Percentiles rank a stretch among this genome's conserved stretches.
Evolutionary conservation across 257 asterid genomes (phyloP).

Genomic region (Rehmannia glutinosa): DNA sequence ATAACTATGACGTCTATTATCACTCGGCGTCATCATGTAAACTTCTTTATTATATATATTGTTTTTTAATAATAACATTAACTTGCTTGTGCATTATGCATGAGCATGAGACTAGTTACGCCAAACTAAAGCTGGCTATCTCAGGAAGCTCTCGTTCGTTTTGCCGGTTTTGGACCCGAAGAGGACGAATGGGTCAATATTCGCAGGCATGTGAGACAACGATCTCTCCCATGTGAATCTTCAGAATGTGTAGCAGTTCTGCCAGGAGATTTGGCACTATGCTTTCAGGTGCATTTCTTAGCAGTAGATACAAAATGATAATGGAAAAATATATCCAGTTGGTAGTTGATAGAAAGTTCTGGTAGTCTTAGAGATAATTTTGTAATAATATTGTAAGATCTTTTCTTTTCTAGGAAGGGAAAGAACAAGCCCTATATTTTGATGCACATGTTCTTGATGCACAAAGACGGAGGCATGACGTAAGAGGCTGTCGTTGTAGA

Average conservation of each 20-base stretch:
- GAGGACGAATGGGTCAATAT: conserved; percentile 98
- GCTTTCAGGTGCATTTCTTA: conserved; percentile 76
- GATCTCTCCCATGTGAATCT: conserved; percentile 97
- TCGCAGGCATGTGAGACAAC: conserved; percentile 74
- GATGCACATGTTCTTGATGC: conserved; percentile 98
- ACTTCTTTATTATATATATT: neutral
- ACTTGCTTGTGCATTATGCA: too few relatives aligned
- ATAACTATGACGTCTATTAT: too few relatives aligned
- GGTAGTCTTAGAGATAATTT: neutral
- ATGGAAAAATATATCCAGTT: neutral
- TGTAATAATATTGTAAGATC: neutral
- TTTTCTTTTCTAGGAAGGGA: conserved; percentile 71
- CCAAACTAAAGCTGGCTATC: conserved; percentile 9
- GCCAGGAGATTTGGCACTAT: conserved; percentile 75
- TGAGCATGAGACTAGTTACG: neutral
- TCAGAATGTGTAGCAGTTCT: conserved; percentile 92
- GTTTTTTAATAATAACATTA: too few relatives aligned
- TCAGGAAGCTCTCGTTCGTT: conserved; percentile 95
- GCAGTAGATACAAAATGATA: neutral
- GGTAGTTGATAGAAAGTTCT: neutral
- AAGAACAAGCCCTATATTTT: conserved; percentile 95
- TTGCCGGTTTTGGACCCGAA: conserved; percentile 93
- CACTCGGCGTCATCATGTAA: neutral
- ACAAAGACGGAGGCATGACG: conserved; percentile 96
- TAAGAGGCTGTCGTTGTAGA: conserved; percentile 96